Evolutionary conservation across 352 stramenopile species (phyloP), one percentile per base, ranked within the genome.

Genomic region (Globisporangium polare): DNA sequence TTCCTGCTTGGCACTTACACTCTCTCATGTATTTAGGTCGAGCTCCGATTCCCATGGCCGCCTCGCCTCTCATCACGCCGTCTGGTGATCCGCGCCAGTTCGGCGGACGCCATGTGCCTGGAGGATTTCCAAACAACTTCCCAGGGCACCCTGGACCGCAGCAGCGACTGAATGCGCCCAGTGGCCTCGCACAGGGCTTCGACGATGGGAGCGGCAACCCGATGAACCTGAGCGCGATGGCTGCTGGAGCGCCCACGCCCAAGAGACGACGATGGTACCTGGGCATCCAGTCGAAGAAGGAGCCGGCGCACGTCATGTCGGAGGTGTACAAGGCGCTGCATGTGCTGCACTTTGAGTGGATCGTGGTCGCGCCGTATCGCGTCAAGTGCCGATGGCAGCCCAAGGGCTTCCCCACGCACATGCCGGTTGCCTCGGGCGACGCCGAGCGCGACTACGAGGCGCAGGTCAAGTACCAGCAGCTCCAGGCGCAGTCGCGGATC

Each of bases 241-340:
- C 22, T 0, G 17, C 42, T n/a, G 65, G 58, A 17, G 55, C 67
- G 7, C 78, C 78, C 9, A 71, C 79, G 0, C 73, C 76, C 6
- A 94, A 94, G 69, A 66, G 83, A 45, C 84, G 97, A 70, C 74
- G 97, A 65, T 99, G 97, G 97, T 99, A 99, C 71, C 68, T 99
- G 55, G 97, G 97, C 45, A 99, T 99, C 71, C 97, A 99, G 84
- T 98, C 90, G 67, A 99, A 99, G 74, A 99, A 99, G 75, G 97
- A 99, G 65, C 97, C 97, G 13, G 96, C 95, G 37, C 96, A 99
- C 68, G 97, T 99, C 37, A 99, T 99, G 97, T 99, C 90, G 20
- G 97, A 99, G 74, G 97, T 99, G 24, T 99, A 99, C 83, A 98
- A 99, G 72, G 97, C 97, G 27, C 80, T 99, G 6, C 90, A 97